These are phyloP conservation scores for Pseudoscleropodium purum DNA, from an alignment of 225 moss, liverwort and hornwort species.

Conservation along the genomic window DNA sequence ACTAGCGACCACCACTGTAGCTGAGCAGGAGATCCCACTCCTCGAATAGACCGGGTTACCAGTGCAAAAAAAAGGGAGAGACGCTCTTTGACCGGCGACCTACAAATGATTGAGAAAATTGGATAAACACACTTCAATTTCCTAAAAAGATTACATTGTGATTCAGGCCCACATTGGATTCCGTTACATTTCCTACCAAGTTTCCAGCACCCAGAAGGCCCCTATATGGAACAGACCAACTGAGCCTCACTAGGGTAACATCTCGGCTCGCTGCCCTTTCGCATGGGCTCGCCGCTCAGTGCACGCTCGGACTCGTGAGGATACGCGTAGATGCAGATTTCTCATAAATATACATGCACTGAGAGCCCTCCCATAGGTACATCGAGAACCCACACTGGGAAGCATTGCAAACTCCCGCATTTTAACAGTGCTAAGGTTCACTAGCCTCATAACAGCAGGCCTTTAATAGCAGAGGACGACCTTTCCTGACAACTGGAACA, in stretches of 20 bases:
- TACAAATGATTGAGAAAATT: not conserved
- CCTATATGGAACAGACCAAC: constrained; percentile 21
- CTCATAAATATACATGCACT: constrained; percentile 32
- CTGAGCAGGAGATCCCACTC: not conserved
- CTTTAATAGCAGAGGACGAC: constrained; percentile 1
- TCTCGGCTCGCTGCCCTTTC: constrained; percentile 1
- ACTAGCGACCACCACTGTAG: not conserved
- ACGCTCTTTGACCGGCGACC: not conserved
- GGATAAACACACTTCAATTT: constrained; percentile 6
- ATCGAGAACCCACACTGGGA: not conserved
- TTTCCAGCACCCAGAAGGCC: constrained; percentile 11
- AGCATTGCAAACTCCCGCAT: constrained; percentile 7
- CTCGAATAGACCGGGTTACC: not conserved
- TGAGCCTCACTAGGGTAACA: not conserved
- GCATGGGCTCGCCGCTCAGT: not conserved
- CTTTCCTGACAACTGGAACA: constrained; percentile 9
- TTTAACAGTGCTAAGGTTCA: not conserved
- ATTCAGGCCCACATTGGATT: constrained; percentile 7
- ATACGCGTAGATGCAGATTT: constrained; percentile 1
- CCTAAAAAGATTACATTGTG: constrained; percentile 20
- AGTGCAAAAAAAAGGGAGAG: not conserved
- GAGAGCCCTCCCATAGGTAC: constrained; percentile 1
- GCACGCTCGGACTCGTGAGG: not conserved
- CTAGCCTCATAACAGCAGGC: constrained; percentile 1
- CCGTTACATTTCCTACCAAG: constrained; percentile 2